phyloP scores from a whole-genome alignment of 805 yeast species.

The Clavispora vitiphila region DNA sequence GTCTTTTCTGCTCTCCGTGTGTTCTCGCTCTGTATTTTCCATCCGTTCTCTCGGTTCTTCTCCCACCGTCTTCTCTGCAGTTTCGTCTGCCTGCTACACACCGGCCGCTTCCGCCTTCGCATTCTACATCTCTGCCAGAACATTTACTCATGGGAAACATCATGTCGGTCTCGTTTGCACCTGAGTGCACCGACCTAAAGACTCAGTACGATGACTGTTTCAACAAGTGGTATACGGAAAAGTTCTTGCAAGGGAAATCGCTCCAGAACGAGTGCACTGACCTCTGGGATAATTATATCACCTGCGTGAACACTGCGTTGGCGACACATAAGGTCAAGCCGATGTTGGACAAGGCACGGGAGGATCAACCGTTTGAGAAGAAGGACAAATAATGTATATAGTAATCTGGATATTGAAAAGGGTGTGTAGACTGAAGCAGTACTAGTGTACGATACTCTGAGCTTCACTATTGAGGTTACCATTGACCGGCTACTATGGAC shows the following conservation, averaged over 20 bases:
- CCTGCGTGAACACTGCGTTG: conserved; percentile 73
- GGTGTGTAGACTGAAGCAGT: no score
- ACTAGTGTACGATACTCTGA: no score
- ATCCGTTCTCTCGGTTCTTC: no score
- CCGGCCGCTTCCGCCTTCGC: neutral
- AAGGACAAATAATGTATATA: conserved; percentile 1
- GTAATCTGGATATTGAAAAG: neutral
- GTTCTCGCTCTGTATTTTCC: no score
- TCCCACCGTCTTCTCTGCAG: no score
- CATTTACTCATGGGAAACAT: conserved; percentile 34
- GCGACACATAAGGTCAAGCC: conserved; percentile 73
- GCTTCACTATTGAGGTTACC: no score
- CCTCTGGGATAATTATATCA: conserved; percentile 81
- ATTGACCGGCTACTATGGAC: no score
- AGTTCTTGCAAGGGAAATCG: conserved; percentile 52
- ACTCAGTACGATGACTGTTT: conserved; percentile 88
- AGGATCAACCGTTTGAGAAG: conserved; percentile 70
- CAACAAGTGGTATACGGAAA: conserved; percentile 89
- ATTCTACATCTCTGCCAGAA: neutral
- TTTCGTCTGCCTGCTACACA: neutral
- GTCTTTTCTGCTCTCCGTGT: no score
- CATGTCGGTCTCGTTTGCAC: conserved; percentile 79
- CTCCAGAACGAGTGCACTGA: conserved; percentile 85
- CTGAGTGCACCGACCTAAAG: conserved; percentile 89
- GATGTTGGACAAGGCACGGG: conserved; percentile 81